phyloP scores from a whole-genome alignment of 2,329 filamentous ascomycete genomes.

The Amesomyces nigricolor region DNA sequence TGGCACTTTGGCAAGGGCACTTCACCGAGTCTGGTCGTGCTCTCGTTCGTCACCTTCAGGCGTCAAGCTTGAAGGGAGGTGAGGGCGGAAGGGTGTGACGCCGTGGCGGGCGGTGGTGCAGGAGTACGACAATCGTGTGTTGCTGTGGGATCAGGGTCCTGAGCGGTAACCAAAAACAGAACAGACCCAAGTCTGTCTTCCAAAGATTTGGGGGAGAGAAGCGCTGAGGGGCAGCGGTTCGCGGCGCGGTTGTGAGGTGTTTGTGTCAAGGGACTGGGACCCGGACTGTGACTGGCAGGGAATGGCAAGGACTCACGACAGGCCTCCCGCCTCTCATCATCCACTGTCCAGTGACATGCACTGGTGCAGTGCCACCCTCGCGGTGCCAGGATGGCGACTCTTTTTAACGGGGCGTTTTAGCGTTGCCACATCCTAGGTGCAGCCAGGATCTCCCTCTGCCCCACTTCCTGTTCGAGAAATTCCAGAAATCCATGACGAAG shows the following conservation, averaged over 20 bases:
- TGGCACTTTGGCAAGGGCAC: slow-evolving; percentile 7
- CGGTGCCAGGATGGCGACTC: too few species aligned
- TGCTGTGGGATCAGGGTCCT: neutral
- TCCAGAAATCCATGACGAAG: too few species aligned
- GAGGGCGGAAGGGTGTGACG: neutral
- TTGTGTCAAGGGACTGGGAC: slow-evolving; percentile 14
- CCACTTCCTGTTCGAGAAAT: too few species aligned
- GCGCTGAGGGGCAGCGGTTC: neutral
- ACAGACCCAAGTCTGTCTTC: neutral
- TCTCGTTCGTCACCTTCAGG: slow-evolving; percentile 2
- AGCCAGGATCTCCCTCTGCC: too few species aligned
- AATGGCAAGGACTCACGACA: neutral
- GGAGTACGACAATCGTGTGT: neutral
- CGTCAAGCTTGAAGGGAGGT: too few species aligned
- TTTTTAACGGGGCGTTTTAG: too few species aligned
- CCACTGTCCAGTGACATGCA: too few species aligned
- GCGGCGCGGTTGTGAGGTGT: slow-evolving; percentile 11
- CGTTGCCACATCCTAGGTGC: too few species aligned
- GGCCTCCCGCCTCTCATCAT: neutral
- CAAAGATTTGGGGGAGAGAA: neutral
- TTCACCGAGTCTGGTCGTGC: too few species aligned
- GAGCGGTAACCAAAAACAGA: neutral
- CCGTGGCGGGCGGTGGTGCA: neutral
- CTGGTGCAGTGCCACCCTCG: too few species aligned
- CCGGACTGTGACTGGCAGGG: too few species aligned